Evolutionary conservation across 441 rosid species (phyloP).

Genomic region (Croton laevigatus): DNA sequence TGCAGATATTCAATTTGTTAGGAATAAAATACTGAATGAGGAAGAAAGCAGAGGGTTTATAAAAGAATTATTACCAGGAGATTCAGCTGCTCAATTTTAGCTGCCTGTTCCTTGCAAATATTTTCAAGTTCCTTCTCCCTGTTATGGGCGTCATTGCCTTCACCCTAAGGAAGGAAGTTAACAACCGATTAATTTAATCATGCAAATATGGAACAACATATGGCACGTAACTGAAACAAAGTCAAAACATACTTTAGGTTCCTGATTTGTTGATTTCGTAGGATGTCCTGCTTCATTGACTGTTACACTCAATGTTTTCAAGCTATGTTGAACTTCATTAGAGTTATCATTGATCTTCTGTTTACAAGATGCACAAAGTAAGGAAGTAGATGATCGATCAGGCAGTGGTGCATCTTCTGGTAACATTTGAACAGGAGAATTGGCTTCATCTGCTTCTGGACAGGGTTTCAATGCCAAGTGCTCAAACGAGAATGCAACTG

Average conservation of each 20-base stretch:
- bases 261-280: conserved; percentile 7
- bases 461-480: conserved; percentile 62
- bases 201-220: neutral
- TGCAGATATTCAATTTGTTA: conserved; percentile 33
- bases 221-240: neutral
- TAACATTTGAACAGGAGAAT: conserved; percentile 44
- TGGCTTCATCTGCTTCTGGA: conserved; percentile 48
- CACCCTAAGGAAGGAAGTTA: conserved; percentile 38
- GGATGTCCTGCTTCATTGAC: conserved; percentile 34
- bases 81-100: conserved; percentile 71
- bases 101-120: conserved; percentile 70
- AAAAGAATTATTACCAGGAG: conserved; percentile 45
- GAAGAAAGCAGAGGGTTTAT: conserved; percentile 7
- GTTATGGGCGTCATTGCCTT: conserved; percentile 28
- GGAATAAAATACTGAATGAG: conserved; percentile 19
- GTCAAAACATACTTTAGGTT: conserved; percentile 26
- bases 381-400: conserved; percentile 35
- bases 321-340: conserved; percentile 39
- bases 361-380: conserved; percentile 69
- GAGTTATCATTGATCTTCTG: conserved; percentile 40
- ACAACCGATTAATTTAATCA: neutral
- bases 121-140: conserved; percentile 65
- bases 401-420: conserved; percentile 33
- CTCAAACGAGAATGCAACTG: conserved; percentile 77
- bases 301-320: conserved; percentile 40